Base-by-base conservation (phyloP, 805 yeast species). In the Saturnispora gosingensis region DNA sequence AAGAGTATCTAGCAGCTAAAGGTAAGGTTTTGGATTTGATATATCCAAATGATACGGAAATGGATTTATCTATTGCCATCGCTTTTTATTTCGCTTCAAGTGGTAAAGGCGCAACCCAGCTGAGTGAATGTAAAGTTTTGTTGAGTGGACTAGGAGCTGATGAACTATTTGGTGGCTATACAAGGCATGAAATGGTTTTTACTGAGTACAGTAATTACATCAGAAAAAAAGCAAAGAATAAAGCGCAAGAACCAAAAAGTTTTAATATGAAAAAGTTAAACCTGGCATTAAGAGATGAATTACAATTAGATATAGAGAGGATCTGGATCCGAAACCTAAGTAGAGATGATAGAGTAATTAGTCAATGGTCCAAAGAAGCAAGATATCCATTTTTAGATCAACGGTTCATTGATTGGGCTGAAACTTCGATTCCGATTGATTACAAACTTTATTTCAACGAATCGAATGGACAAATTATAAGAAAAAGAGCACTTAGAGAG, bases 141-240 rank as follows among this genome's bases (percentile, higher is more conserved):
- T 71, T 93, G 35, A 87, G 96, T 50, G 99, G 99, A 0, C 72
- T 93, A 11, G 99, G 99, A 1, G 99, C 99, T 0, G 99, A 93
- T 68, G 99, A 93, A 66, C 68, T 93, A 18, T 90, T 86, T 71
- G 99, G 96, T 0, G 99, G 99, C 0, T 93, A 93, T 64, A 86
- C 95, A 22, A 75, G 97, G 44, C 95, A 93, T 59, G 83, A 79
- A 55, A 66, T 78, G 34, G 61, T 77, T 1, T 76, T 77, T 61
- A 68, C 72, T 0, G 58, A 59, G 11, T 49, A 62, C 5, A 54
- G 68, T 51, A 57, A 60, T 55, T 51, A 63, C 55, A 46, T 56
- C 42, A 52, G 59, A 50, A 49, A 63, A 24, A 28, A 18, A n/a
- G 10, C 59, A 8, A 59, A 60, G 32, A 52, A 54, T 18, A 59